phyloP scores from a whole-genome alignment of 1,284 basidiomycete genomes.

The Golubevia pallescens region DNA sequence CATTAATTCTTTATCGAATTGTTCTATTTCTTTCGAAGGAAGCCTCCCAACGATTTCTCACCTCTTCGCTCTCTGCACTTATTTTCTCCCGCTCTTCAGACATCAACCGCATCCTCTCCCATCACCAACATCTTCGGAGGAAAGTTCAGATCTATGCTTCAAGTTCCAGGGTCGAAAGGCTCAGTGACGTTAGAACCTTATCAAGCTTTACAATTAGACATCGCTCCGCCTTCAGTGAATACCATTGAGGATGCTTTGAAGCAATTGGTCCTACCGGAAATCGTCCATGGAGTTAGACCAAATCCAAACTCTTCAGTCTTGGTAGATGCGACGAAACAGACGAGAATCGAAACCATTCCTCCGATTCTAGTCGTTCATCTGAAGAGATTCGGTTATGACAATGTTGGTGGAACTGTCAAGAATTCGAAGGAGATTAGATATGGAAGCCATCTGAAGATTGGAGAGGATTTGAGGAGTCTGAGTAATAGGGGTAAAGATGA shows the following conservation, averaged over 20 bases:
- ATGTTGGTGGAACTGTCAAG: conserved; percentile 82
- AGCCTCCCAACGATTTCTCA: too few relatives aligned
- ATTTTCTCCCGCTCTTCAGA: conserved; percentile 41
- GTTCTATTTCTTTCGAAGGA: too few relatives aligned
- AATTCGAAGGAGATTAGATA: conserved; percentile 82
- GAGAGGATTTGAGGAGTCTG: conserved; percentile 41
- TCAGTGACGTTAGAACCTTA: conserved; percentile 91
- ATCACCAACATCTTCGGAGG: conserved; percentile 92
- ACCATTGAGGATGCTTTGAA: conserved; percentile 83
- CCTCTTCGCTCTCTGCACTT: too few relatives aligned
- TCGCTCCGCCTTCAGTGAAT: conserved; percentile 77
- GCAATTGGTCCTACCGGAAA: conserved; percentile 80
- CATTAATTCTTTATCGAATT: too few relatives aligned
- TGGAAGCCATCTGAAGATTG: conserved; percentile 77
- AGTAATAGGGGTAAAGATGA: conserved; percentile 45
- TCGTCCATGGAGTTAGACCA: conserved; percentile 76
- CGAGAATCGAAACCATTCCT: conserved; percentile 84
- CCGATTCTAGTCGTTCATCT: conserved; percentile 87
- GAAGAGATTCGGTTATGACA: conserved; percentile 91
- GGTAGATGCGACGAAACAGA: conserved; percentile 84
- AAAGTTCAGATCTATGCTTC: conserved; percentile 85
- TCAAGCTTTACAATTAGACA: conserved; percentile 86
- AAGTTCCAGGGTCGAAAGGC: conserved; percentile 80
- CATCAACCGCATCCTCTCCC: conserved; percentile 81
- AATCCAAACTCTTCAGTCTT: conserved; percentile 66